Evolutionary conservation across 768 basidiomycete genomes (phyloP).

Genomic region (Pleurotus cornucopiae): DNA sequence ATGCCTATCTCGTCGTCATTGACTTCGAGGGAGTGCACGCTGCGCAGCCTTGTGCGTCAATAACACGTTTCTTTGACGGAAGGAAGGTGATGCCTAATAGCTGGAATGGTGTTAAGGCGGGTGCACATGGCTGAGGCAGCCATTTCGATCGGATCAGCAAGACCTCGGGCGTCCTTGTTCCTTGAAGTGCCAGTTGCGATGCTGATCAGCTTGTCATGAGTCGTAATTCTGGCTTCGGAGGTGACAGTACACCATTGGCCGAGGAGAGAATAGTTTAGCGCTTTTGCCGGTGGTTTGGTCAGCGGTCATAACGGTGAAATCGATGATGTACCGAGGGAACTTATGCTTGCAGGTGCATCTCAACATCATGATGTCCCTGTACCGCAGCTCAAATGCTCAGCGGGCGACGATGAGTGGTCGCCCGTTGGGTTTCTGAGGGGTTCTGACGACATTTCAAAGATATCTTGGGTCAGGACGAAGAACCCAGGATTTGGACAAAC

Average conservation of each 20-base stretch:
- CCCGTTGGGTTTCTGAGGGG: neutral
- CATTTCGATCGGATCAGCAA: neutral
- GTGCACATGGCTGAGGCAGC: neutral
- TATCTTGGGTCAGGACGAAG: neutral
- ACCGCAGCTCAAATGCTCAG: conserved; percentile 2
- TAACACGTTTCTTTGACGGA: neutral
- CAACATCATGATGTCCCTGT: conserved; percentile 3
- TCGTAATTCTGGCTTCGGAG: neutral
- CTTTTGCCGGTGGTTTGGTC: neutral
- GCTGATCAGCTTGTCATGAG: neutral
- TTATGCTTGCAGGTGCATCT: neutral
- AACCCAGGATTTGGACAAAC: neutral
- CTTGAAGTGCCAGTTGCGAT: neutral
- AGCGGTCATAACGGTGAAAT: conserved; percentile 1
- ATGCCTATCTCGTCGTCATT: conserved; percentile 1
- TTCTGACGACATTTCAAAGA: neutral
- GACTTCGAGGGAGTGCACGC: neutral
- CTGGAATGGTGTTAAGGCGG: conserved; percentile 7
- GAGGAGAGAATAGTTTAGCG: neutral
- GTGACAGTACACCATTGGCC: neutral
- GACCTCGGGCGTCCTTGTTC: neutral
- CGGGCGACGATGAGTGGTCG: neutral
- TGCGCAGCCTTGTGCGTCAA: conserved; percentile 2
- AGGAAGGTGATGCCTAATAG: neutral
- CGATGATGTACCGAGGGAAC: conserved; percentile 1